Conservation (phyloP, 2,329 filamentous ascomycete species). For the Clarireedia paspali region DNA sequence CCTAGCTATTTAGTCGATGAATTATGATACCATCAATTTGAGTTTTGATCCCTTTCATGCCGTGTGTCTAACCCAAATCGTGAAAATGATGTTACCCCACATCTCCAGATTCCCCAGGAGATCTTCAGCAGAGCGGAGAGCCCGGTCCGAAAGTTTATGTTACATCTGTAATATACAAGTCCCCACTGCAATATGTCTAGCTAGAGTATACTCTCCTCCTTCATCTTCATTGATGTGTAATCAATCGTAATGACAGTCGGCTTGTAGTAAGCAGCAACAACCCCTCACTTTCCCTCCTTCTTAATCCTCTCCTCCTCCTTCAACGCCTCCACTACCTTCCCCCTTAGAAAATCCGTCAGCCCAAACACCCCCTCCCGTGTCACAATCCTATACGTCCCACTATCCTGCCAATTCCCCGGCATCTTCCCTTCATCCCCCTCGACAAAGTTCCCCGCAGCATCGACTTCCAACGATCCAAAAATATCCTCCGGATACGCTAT, state of each 20-base stretch:
- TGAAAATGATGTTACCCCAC: conserved; percentile 1
- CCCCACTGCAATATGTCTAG: too few relatives aligned
- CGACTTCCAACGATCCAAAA: conserved; percentile 58
- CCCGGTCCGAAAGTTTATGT: too few relatives aligned
- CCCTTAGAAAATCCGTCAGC: conserved; percentile 45
- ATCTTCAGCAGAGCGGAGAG: too few relatives aligned
- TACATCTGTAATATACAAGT: too few relatives aligned
- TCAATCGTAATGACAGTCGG: too few relatives aligned
- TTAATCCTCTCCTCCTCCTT: conserved; percentile 38
- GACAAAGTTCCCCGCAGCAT: conserved; percentile 44
- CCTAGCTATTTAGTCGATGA: neutral
- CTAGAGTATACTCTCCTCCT: too few relatives aligned
- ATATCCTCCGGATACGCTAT: conserved; percentile 67
- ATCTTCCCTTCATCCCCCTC: conserved; percentile 12
- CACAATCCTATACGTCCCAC: conserved; percentile 55
- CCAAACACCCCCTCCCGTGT: conserved; percentile 58
- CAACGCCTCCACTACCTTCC: conserved; percentile 46
- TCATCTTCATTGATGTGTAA: too few relatives aligned
- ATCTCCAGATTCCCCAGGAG: conserved; percentile 1
- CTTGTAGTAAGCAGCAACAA: neutral
- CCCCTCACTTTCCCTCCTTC: conserved; percentile 28
- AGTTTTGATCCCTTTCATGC: neutral
- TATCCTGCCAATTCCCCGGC: conserved; percentile 46
- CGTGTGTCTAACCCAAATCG: conserved; percentile 1
- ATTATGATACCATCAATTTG: neutral